Percentiles rank a stretch among this genome's conserved stretches.
phyloP scores from a whole-genome alignment of 2,329 filamentous ascomycete species.

The Metarhizium rileyi region DNA sequence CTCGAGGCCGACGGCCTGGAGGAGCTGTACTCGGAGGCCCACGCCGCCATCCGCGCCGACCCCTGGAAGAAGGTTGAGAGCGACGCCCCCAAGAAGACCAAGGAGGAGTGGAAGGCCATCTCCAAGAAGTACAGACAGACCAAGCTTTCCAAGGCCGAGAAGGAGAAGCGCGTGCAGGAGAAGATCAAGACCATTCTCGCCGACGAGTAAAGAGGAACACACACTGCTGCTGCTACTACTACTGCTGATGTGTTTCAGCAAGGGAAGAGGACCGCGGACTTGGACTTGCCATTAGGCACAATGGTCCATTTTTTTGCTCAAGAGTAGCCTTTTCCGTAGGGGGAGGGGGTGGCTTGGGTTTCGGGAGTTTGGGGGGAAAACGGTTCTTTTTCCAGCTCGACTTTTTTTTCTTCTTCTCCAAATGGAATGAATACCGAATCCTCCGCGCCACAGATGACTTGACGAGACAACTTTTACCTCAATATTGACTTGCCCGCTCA shows the following conservation, averaged over 20 bases:
- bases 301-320: neutral
- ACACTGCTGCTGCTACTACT: too few relatives aligned
- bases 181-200: slow-evolving; percentile 77
- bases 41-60: slow-evolving; percentile 94
- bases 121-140: slow-evolving; percentile 74
- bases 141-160: slow-evolving; percentile 80
- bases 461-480: too few relatives aligned
- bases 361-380: slow-evolving; percentile 30
- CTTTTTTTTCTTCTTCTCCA: too few relatives aligned
- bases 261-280: neutral
- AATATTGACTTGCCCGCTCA: neutral
- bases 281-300: neutral
- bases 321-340: slow-evolving; percentile 7
- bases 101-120: slow-evolving; percentile 95
- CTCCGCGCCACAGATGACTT: neutral
- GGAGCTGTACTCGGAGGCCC: slow-evolving; percentile 91
- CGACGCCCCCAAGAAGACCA: slow-evolving; percentile 80
- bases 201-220: slow-evolving; percentile 31
- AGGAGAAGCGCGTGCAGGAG: slow-evolving; percentile 71
- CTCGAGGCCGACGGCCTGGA: slow-evolving; percentile 93
- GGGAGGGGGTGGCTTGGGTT: slow-evolving; percentile 17
- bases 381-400: slow-evolving; percentile 22
- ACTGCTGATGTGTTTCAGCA: neutral
- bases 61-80: slow-evolving; percentile 86
- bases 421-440: slow-evolving; percentile 29